Conservation (phyloP, 2,329 filamentous ascomycete species). For the Talaromyces amestolkiae region DNA sequence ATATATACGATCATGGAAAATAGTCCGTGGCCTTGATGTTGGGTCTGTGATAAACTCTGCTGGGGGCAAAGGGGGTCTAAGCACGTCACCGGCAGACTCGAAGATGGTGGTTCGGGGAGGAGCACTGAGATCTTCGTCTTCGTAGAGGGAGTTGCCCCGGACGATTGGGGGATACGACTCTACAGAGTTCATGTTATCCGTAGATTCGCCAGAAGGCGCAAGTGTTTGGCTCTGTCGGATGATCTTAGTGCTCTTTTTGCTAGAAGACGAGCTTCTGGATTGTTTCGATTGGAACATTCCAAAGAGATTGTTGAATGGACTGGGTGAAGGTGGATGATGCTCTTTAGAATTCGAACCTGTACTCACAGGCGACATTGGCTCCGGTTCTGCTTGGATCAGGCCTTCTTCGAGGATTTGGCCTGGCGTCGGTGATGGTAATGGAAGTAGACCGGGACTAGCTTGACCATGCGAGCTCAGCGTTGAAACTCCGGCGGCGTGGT, state of each 20-base stretch:
- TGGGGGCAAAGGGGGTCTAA: conserved; percentile 84
- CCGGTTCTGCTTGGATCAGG: conserved; percentile 21
- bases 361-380: conserved; percentile 6
- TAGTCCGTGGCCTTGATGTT: conserved; percentile 75
- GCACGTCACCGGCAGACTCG: conserved; percentile 86
- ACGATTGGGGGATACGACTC: conserved; percentile 33
- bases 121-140: conserved; percentile 56
- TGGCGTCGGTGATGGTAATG: conserved; percentile 21
- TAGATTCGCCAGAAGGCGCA: conserved; percentile 28
- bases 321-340: conserved; percentile 26
- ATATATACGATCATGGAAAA: conserved; percentile 96
- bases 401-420: conserved; percentile 24
- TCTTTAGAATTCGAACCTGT: conserved; percentile 21
- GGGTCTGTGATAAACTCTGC: conserved; percentile 82
- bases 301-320: conserved; percentile 63
- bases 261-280: conserved; percentile 45
- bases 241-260: conserved; percentile 57
- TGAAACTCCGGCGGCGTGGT: not conserved
- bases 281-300: conserved; percentile 69
- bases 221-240: conserved; percentile 77
- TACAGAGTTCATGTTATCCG: conserved; percentile 15
- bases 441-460: not conserved
- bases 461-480: not conserved
- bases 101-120: conserved; percentile 92
- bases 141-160: conserved; percentile 51